Conservation (phyloP, 148 eudicot genomes). For the Persicaria tinctoria region DNA sequence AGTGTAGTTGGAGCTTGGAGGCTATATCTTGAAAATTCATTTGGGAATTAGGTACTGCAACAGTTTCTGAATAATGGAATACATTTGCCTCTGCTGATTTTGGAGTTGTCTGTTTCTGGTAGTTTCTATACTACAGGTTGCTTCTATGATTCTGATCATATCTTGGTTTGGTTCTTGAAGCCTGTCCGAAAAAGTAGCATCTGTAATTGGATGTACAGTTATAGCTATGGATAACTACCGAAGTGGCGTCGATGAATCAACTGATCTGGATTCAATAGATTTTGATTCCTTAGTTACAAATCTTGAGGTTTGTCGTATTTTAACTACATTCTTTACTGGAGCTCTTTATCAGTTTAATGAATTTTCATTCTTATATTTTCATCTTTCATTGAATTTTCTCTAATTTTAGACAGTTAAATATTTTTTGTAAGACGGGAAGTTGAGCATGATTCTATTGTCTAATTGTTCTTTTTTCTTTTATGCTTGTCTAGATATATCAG, state of each 20-base stretch:
- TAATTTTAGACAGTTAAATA: background rate
- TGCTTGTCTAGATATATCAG: background rate
- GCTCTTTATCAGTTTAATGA: background rate
- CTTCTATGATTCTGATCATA: constrained; percentile 11
- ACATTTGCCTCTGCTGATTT: background rate
- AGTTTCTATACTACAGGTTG: background rate
- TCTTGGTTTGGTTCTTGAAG: constrained; percentile 49
- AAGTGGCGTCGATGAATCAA: constrained; percentile 74
- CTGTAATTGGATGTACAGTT: constrained; percentile 88
- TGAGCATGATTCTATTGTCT: background rate
- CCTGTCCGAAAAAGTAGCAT: constrained; percentile 94
- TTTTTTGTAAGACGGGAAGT: background rate
- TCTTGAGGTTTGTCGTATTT: constrained; percentile 59
- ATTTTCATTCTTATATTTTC: background rate
- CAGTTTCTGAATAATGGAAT: background rate
- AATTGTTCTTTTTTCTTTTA: background rate
- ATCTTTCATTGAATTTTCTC: background rate
- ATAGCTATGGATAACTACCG: constrained; percentile 96
- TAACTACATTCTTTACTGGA: background rate
- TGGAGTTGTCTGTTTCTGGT: background rate
- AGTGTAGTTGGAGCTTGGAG: background rate
- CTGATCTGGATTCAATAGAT: constrained; percentile 80
- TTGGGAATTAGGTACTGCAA: background rate
- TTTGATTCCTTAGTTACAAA: constrained; percentile 68
- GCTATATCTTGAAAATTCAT: background rate